Percentiles rank a stretch among this genome's conserved stretches.
phyloP scores from a whole-genome alignment of 305 asterid species.

The Rubia occidens region DNA sequence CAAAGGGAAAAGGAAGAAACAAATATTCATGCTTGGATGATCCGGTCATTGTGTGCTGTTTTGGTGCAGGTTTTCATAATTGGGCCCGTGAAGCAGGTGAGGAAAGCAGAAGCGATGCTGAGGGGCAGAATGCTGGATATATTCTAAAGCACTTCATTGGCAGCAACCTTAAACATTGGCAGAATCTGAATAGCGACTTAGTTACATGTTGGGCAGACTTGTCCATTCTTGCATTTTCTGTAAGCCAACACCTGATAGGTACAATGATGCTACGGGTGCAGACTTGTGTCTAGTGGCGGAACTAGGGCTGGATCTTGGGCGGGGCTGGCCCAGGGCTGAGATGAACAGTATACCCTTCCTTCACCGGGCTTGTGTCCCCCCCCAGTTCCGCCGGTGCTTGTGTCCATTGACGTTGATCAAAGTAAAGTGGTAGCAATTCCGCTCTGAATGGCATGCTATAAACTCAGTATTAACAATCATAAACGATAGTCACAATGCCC shows the following conservation, averaged over 20 bases:
- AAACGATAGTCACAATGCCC: not conserved
- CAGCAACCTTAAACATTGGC: constrained; percentile 1
- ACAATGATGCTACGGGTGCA: not conserved
- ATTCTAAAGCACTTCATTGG: constrained; percentile 4
- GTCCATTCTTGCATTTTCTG: constrained; percentile 4
- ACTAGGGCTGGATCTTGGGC: too few relatives aligned
- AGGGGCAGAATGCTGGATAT: constrained; percentile 64
- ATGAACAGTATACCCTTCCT: too few relatives aligned
- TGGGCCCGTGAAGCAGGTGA: constrained; percentile 70
- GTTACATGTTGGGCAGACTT: constrained; percentile 1
- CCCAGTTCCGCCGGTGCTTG: too few relatives aligned
- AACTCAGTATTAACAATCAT: not conserved
- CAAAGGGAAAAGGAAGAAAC: not conserved
- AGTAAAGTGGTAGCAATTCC: not conserved
- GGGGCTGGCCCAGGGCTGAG: too few relatives aligned
- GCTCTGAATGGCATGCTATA: too few relatives aligned
- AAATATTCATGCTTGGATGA: not conserved
- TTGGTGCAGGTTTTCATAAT: constrained; percentile 70
- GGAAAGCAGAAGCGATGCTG: constrained; percentile 82
- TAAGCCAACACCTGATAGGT: not conserved
- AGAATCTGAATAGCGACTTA: not conserved
- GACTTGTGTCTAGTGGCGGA: too few relatives aligned
- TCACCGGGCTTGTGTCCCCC: too few relatives aligned
- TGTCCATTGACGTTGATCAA: not conserved
- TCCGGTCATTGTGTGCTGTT: not conserved